These are phyloP conservation scores for Neonectria coccinea DNA, from an alignment of 2,329 filamentous ascomycete species.

Conservation along the genomic window DNA sequence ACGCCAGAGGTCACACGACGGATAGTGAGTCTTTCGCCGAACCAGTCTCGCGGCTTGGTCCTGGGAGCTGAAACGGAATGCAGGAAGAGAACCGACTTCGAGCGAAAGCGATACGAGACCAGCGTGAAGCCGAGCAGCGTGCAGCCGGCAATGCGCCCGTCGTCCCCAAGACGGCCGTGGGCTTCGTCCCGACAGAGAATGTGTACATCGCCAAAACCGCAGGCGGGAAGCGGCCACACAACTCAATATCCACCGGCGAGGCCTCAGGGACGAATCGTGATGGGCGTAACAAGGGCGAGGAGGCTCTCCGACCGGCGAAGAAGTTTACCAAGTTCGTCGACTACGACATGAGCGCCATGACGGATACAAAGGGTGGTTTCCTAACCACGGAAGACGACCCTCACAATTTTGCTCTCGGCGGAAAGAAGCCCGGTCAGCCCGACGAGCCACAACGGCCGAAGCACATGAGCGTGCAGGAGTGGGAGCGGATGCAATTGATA, in stretches of 20 bases:
- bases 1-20: slow-evolving; percentile 67
- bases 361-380: slow-evolving; percentile 96
- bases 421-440: slow-evolving; percentile 52
- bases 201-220: slow-evolving; percentile 64
- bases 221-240: slow-evolving; percentile 76
- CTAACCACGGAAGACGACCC: slow-evolving; percentile 92
- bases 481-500: slow-evolving; percentile 86
- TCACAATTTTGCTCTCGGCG: slow-evolving; percentile 78
- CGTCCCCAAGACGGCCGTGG: slow-evolving; percentile 67
- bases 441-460: slow-evolving; percentile 75
- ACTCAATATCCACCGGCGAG: slow-evolving; percentile 66
- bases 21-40: slow-evolving; percentile 58
- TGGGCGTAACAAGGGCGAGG: slow-evolving; percentile 65
- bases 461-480: slow-evolving; percentile 90
- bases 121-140: slow-evolving; percentile 73
- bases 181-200: slow-evolving; percentile 77
- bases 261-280: slow-evolving; percentile 73
- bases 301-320: slow-evolving; percentile 76
- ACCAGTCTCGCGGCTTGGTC: rapidly evolving
- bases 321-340: slow-evolving; percentile 97
- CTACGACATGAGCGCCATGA: slow-evolving; percentile 98
- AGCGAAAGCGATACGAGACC: slow-evolving; percentile 86
- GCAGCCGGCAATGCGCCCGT: slow-evolving; percentile 56
- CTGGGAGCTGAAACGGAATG: slow-evolving; percentile 11
- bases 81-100: slow-evolving; percentile 89